Percentiles rank a stretch among this genome's conserved stretches.
Conservation (phyloP, 768 basidiomycete genomes). For the Hygrocybe coccinea region DNA sequence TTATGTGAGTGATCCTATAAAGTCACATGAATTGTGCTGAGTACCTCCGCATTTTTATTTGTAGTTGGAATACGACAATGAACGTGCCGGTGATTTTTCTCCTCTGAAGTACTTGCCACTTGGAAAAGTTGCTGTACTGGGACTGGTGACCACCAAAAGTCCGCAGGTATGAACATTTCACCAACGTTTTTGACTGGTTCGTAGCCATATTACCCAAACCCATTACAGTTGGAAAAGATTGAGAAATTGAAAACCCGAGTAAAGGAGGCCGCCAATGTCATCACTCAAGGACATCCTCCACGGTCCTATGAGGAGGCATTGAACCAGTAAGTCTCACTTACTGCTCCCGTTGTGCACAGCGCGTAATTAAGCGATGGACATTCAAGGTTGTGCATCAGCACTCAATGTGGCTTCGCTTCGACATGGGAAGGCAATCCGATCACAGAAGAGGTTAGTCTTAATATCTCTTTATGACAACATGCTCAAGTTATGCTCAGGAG, state of each 20-base stretch:
- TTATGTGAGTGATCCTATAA: conserved; percentile 32
- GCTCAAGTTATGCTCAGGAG: conserved; percentile 31
- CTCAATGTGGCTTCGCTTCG: conserved; percentile 62
- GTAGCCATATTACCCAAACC: not conserved
- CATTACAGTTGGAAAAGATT: conserved; percentile 45
- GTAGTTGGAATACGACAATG: conserved; percentile 63
- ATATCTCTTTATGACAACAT: not conserved
- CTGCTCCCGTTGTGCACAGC: not conserved
- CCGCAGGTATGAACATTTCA: conserved; percentile 32
- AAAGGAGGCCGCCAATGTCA: conserved; percentile 47
- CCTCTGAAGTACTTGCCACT: conserved; percentile 51
- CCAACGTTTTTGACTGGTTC: not conserved
- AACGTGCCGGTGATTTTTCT: conserved; percentile 54
- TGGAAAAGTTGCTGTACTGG: conserved; percentile 44
- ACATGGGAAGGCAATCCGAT: conserved; percentile 56
- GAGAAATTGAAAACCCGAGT: conserved; percentile 48
- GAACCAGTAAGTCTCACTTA: conserved; percentile 40
- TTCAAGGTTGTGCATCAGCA: conserved; percentile 49
- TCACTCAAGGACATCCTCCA: conserved; percentile 40
- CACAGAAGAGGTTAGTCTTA: conserved; percentile 28
- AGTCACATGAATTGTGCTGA: not conserved
- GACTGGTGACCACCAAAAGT: conserved; percentile 47
- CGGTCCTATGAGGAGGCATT: conserved; percentile 47
- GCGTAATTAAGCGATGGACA: not conserved
- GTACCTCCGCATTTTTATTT: conserved; percentile 10